A percentile compares a stretch with the other conserved stretches of the same genome.
These are phyloP conservation scores for Pseudogymnoascus sp. DNA, from an alignment of 2,329 filamentous ascomycete species.

Conservation along the genomic window DNA sequence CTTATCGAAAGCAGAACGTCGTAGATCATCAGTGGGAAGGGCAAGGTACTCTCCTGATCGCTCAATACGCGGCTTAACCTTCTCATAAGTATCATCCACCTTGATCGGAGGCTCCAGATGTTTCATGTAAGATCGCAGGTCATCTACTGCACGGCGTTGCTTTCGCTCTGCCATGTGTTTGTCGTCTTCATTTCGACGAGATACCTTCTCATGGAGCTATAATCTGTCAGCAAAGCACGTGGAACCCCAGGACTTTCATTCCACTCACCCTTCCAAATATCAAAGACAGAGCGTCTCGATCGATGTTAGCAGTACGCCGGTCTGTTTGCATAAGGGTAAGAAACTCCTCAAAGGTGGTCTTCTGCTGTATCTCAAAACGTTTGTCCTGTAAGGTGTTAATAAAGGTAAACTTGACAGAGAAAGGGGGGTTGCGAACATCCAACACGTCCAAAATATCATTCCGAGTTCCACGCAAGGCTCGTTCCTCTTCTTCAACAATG, in stretches of 20 bases:
- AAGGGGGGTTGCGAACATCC: slow-evolving; percentile 54
- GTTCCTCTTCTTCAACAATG: slow-evolving; percentile 86
- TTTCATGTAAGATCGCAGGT: slow-evolving; percentile 79
- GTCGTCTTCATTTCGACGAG: slow-evolving; percentile 77
- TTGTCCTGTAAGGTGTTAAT: slow-evolving; percentile 61
- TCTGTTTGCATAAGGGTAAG: slow-evolving; percentile 74
- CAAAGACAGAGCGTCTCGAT: slow-evolving; percentile 68
- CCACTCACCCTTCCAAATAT: slow-evolving; percentile 72
- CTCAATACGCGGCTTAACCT: slow-evolving; percentile 72
- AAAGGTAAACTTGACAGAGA: neutral
- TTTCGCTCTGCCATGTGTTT: slow-evolving; percentile 75
- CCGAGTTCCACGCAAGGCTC: slow-evolving; percentile 70
- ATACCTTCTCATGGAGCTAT: slow-evolving; percentile 77
- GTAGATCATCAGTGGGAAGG: slow-evolving; percentile 74
- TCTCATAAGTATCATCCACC: slow-evolving; percentile 78
- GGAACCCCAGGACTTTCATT: neutral
- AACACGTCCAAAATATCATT: slow-evolving; percentile 84
- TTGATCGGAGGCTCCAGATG: slow-evolving; percentile 80
- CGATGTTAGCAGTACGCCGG: slow-evolving; percentile 80
- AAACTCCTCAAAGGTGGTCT: slow-evolving; percentile 87
- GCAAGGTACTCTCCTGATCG: slow-evolving; percentile 79
- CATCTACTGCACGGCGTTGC: slow-evolving; percentile 77
- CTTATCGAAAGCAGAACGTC: slow-evolving; percentile 83
- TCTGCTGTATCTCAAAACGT: slow-evolving; percentile 81
- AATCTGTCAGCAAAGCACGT: slow-evolving; percentile 23